phyloP scores from a whole-genome alignment of 441 rosid genomes.

The Pelargonium citronellum region DNA sequence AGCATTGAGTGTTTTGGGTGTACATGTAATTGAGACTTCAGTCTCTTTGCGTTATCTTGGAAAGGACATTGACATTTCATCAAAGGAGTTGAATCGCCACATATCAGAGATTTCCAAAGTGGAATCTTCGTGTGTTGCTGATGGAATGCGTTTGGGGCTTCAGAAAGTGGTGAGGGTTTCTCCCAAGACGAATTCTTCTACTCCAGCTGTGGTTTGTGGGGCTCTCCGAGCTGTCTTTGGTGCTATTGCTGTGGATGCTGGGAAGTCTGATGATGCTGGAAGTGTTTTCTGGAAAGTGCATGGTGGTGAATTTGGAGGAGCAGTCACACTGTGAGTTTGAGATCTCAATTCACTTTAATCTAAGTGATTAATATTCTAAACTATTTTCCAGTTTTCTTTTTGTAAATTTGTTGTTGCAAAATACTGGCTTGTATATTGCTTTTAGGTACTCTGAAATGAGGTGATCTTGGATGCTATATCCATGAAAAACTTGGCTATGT shows the following conservation, averaged over 20 bases:
- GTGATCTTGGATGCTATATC: neutral
- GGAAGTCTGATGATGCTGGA: constrained; percentile 42
- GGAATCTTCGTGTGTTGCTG: constrained; percentile 50
- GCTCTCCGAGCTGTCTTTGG: constrained; percentile 64
- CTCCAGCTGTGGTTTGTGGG: constrained; percentile 42
- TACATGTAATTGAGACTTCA: constrained; percentile 41
- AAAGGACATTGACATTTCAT: constrained; percentile 46
- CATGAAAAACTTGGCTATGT: neutral
- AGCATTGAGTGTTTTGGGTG: constrained; percentile 55
- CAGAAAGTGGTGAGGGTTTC: constrained; percentile 57
- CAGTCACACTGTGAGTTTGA: constrained; percentile 22
- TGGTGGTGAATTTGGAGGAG: constrained; percentile 26
- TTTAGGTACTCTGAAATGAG: no score
- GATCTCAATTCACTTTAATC: neutral
- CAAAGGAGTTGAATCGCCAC: constrained; percentile 39
- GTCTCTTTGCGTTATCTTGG: constrained; percentile 34
- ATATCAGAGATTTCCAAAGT: constrained; percentile 43
- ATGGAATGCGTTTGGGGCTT: constrained; percentile 49
- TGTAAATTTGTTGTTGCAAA: neutral
- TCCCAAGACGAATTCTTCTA: constrained; percentile 43
- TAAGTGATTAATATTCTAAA: neutral
- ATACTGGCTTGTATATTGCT: neutral
- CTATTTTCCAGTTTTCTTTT: neutral
- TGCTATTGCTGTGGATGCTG: constrained; percentile 57
- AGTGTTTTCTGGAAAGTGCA: constrained; percentile 51